Base-by-base conservation (phyloP, 2,329 filamentous ascomycete species). In the Colletotrichum sp. region DNA sequence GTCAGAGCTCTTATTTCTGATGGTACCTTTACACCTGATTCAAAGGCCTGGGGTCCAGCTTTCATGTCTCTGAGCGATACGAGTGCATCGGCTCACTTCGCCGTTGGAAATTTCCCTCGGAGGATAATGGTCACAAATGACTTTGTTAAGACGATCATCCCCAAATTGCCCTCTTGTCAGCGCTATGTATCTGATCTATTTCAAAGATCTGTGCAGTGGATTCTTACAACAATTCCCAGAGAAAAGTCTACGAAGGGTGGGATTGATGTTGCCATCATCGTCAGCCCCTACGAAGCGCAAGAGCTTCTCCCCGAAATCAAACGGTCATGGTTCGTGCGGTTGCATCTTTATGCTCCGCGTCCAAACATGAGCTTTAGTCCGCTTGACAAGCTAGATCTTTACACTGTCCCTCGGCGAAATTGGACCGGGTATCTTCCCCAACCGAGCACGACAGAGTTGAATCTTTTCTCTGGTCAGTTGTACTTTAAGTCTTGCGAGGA, bases 401-500 rank as follows among this genome's bases (percentile, higher is more conserved):
- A 86, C 78, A 85, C 82, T 2, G 71, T 87, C 2, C 85, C 86
- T 1, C 8, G 2, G 1, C 39, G 16, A 36, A 36, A 36, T 0
- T 36, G 34, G 5, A 34, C n/a, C 6, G 4, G 12, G 1, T 3
- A 8, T 1, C 65, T 39, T 3, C 1, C 21, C 12, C 32, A 16
- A 0, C 18, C 30, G 7, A 28, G 43, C 3, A 6, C 28, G 0
- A 82, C 86, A 0, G 86, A 91, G 72, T 86, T 95, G 0, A 93
- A 93, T 59, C 83, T 95, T 0, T 95, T 95, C 71, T 86, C 94
- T 0, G 94, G 93, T 0, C 92, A 94, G 71, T 85, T 95, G 0
- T 95, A 95, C 78, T 84, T 95, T 12, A 81, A 80, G 0, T 87
- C 85, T 0, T 90, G 87, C 59, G 74, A 83, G 0, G 89, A 94